These are phyloP conservation scores for Smittium mucronatum DNA, from an alignment of 371 early-diverging fungal species.

Conservation along the genomic window DNA sequence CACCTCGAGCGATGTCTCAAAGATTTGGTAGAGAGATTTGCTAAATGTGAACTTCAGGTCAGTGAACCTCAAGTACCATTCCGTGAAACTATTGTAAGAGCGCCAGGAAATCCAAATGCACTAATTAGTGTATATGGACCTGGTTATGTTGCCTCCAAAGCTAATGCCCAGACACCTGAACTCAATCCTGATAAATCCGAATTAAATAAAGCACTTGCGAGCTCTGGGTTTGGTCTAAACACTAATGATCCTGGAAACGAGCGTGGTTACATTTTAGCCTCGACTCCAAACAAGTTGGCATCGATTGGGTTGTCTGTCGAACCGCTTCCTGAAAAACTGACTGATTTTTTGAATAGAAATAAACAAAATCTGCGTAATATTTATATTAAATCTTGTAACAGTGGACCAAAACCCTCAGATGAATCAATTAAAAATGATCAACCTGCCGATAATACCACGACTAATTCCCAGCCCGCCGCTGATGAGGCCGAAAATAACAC, in stretches of 20 bases:
- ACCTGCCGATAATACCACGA: too few species aligned
- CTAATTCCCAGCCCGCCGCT: too few species aligned
- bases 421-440: too few species aligned
- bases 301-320: slow-evolving; percentile 61
- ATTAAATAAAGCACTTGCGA: too few species aligned
- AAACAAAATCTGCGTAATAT: slow-evolving; percentile 42
- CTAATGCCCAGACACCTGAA: not conserved
- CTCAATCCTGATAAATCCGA: too few species aligned
- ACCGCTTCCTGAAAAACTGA: slow-evolving; percentile 61
- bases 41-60: slow-evolving; percentile 82
- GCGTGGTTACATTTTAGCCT: slow-evolving; percentile 51
- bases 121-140: slow-evolving; percentile 4
- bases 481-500: too few species aligned
- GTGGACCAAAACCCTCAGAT: too few species aligned
- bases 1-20: slow-evolving; percentile 91
- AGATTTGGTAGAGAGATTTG: slow-evolving; percentile 86
- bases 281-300: slow-evolving; percentile 53
- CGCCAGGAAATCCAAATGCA: slow-evolving; percentile 22
- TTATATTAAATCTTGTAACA: too few species aligned
- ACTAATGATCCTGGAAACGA: not conserved
- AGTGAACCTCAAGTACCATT: slow-evolving; percentile 95
- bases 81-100: slow-evolving; percentile 76
- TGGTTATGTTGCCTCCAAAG: not conserved
- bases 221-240: too few species aligned
- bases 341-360: slow-evolving; percentile 44